A percentile compares a stretch with the other conserved stretches of the same genome.
These are phyloP conservation scores for Trichoderma oligosporum DNA, from an alignment of 2,329 filamentous ascomycete species.

Conservation along the genomic window DNA sequence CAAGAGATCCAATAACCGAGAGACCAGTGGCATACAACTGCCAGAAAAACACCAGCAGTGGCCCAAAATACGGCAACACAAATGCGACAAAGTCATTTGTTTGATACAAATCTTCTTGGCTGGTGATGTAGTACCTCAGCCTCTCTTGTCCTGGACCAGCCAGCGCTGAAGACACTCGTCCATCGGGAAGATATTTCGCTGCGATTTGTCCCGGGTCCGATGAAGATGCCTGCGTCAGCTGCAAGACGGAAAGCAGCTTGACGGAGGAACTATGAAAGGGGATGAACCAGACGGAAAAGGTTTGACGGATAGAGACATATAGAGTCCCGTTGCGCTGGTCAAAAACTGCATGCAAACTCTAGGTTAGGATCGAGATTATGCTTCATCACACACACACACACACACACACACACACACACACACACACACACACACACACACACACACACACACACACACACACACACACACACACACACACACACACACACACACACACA, in stretches of 20 bases:
- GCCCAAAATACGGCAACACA: conserved; percentile 56
- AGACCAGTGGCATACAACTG: conserved; percentile 62
- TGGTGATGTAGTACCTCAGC: conserved; percentile 63
- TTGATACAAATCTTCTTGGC: conserved; percentile 81
- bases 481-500: too few species aligned
- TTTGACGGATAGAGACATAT: conserved; percentile 70
- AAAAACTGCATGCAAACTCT: conserved; percentile 49
- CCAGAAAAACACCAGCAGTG: conserved; percentile 52
- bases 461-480: too few species aligned
- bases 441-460: too few species aligned
- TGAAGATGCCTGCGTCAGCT: conserved; percentile 48
- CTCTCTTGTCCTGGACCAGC: conserved; percentile 24
- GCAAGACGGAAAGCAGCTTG: conserved; percentile 63
- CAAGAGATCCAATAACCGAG: conserved; percentile 57
- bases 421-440: too few species aligned
- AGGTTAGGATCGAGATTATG: too few species aligned
- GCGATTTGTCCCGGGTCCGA: conserved; percentile 18
- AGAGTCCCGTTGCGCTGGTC: conserved; percentile 64
- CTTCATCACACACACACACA: too few species aligned
- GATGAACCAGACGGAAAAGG: conserved; percentile 72
- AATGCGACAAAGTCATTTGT: conserved; percentile 73
- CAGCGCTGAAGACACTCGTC: conserved; percentile 20
- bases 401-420: too few species aligned
- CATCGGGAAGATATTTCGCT: conserved; percentile 22
- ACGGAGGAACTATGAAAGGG: conserved; percentile 70